Conservation (phyloP, 352 stramenopile species). For the Phytophthora rubi region DNA sequence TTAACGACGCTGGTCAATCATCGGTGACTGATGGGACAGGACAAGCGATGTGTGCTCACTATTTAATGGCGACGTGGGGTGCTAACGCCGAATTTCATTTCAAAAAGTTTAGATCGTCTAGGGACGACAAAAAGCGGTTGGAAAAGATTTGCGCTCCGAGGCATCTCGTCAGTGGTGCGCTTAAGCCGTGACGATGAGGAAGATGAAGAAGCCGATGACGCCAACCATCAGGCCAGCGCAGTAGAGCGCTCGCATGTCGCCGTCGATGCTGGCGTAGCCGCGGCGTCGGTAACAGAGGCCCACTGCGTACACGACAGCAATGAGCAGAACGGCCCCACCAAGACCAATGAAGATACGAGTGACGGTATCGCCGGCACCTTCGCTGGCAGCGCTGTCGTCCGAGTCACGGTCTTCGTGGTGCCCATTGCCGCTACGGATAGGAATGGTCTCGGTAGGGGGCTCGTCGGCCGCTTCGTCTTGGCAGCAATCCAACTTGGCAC, state of each 20-base stretch:
- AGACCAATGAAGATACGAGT: slow-evolving; percentile 53
- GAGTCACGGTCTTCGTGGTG: slow-evolving; percentile 26
- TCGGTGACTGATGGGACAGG: too few relatives aligned
- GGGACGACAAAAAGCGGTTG: slow-evolving; percentile 13
- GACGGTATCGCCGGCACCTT: slow-evolving; percentile 14
- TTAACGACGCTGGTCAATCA: too few relatives aligned
- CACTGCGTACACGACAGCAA: slow-evolving; percentile 48
- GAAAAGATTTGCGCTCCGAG: slow-evolving; percentile 11
- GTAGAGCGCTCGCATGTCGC: slow-evolving; percentile 70
- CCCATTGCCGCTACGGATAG: slow-evolving; percentile 21
- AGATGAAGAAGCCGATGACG: slow-evolving; percentile 75
- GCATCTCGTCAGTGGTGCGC: slow-evolving; percentile 3
- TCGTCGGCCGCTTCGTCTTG: slow-evolving; percentile 16
- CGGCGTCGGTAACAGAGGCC: slow-evolving; percentile 70
- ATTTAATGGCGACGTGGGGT: not conserved
- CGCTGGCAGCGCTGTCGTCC: slow-evolving; percentile 20
- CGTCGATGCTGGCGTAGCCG: slow-evolving; percentile 65
- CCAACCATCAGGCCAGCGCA: slow-evolving; percentile 65
- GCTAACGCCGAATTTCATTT: slow-evolving; percentile 13
- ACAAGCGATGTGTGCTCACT: too few relatives aligned
- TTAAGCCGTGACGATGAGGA: slow-evolving; percentile 64
- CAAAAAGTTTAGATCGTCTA: slow-evolving; percentile 28
- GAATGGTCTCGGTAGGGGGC: slow-evolving; percentile 14
- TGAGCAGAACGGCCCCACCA: slow-evolving; percentile 43
- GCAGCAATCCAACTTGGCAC: slow-evolving; percentile 50